Evolutionary conservation across 345 rosid species (phyloP), one percentile per base, ranked within the genome.

Genomic region (Lumnitzera racemosa): DNA sequence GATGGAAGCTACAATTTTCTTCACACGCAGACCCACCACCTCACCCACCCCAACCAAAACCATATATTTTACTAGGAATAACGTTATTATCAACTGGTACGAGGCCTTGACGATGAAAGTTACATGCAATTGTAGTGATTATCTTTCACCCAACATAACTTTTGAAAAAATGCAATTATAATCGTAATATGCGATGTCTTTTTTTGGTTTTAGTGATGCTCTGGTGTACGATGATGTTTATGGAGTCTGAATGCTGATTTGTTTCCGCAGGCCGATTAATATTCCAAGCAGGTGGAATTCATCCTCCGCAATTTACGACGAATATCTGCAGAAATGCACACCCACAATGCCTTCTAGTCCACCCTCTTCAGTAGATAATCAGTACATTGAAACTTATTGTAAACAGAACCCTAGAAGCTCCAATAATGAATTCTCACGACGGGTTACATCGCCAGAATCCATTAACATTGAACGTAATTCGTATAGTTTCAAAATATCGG

Each of bases 281-380:
- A 84, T 84, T 43, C 96, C 91, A 57, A 56, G 76, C 53, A 77
- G 96, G 82, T 80, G 90, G 95, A 84, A 78, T 69, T 78, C 86
- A 12, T 52, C 61, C 50, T 64, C 71, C 53, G 41, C 57, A 66
- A 55, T 54, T 59, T 72, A 71, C 12, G 76, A 74, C 17, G 77
- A 81, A 14, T 66, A 62, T 41, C 46, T 55, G 11, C 78, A 62
- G 74, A 71, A 76, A 58, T 72, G 70, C 47, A 59, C 66, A 12
- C 74, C 83, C 29, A 67, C 77, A 62, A 78, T 80, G 65, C 70
- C 74, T 10, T 60, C 66, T 59, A 71, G 67, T 47, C 52, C 59
- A 3, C 65, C 76, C 25, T 73, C 82, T 24, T 66, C 59, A 52
- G 47, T 64, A 0, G 79, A 72, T 1, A 64, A 49, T 69, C 69